A percentile compares a stretch with the other conserved stretches of the same genome.
Conservation (phyloP, 106 monocot species). For the Iris macrosiphon region DNA sequence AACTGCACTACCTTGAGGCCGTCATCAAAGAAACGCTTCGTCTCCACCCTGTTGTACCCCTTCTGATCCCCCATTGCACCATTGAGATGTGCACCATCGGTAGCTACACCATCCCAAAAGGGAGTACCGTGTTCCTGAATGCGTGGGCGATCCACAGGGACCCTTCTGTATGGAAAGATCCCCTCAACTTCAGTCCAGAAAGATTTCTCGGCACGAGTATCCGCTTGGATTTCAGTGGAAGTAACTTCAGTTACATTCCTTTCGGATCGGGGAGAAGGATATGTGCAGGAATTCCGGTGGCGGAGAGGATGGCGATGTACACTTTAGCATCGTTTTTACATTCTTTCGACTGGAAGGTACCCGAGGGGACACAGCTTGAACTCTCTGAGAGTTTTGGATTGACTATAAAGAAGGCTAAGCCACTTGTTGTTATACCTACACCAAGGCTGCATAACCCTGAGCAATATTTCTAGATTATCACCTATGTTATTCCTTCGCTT, state of each 20-base stretch:
- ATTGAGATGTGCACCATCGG: constrained; percentile 8
- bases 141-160: constrained; percentile 30
- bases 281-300: constrained; percentile 35
- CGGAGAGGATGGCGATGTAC: constrained; percentile 27
- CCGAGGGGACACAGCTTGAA: constrained; percentile 6
- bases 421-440: constrained; percentile 21
- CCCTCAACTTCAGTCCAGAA: constrained; percentile 26
- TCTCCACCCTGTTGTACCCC: constrained; percentile 6
- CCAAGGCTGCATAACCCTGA: constrained; percentile 9
- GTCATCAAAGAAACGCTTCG: constrained; percentile 15
- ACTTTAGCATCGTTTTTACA: constrained; percentile 22
- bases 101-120: constrained; percentile 15
- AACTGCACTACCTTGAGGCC: constrained; percentile 1
- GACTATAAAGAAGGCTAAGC: constrained; percentile 23
- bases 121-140: constrained; percentile 19
- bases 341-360: constrained; percentile 37
- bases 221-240: constrained; percentile 10
- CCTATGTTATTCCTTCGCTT: too few relatives aligned
- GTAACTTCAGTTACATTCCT: constrained; percentile 30
- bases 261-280: constrained; percentile 42
- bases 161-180: constrained; percentile 14
- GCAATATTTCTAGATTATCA: constrained; percentile 16
- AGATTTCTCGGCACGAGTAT: constrained; percentile 4
- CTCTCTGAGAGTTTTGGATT: constrained; percentile 37
- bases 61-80: constrained; percentile 18